Conservation (phyloP, 75 land plant species). For the Larix kaempferi region DNA sequence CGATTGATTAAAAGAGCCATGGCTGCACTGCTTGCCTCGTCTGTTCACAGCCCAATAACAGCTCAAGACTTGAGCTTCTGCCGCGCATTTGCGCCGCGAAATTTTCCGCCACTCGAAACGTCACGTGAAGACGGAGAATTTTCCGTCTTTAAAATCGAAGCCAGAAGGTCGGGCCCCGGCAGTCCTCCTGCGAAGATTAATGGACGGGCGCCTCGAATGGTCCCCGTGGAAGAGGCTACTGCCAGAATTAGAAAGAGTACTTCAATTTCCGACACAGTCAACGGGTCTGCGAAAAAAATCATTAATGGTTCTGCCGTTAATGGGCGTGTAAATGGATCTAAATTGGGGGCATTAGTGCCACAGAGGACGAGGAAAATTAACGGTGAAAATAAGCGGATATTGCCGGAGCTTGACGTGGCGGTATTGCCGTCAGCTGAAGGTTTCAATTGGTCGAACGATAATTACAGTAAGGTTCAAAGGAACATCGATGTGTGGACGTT, state of each 20-base stretch:
- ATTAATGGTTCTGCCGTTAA: constrained; percentile 32
- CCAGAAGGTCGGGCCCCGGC: neutral
- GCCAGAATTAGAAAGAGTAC: constrained; percentile 15
- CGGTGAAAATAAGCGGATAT: constrained; percentile 3
- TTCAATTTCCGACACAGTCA: constrained; percentile 6
- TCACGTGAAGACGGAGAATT: neutral
- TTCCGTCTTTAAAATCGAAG: neutral
- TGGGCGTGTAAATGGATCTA: constrained; percentile 12
- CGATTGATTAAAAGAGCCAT: neutral
- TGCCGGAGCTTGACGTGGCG: constrained; percentile 34
- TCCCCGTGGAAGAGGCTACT: constrained; percentile 48
- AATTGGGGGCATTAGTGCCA: constrained; percentile 2
- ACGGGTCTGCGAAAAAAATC: constrained; percentile 17
- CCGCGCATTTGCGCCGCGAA: neutral
- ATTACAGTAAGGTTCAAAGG: constrained; percentile 77
- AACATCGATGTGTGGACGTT: constrained; percentile 86
- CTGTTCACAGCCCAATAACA: neutral
- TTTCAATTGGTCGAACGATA: constrained; percentile 95
- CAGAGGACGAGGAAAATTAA: neutral
- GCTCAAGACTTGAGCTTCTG: neutral
- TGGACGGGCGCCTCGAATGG: constrained; percentile 66
- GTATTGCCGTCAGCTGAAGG: constrained; percentile 80
- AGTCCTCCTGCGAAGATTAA: constrained; percentile 5
- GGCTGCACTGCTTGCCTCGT: neutral
- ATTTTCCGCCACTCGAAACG: neutral